Evolutionary conservation across 257 asterid species (phyloP).

Genomic region (Prunella vulgaris): DNA sequence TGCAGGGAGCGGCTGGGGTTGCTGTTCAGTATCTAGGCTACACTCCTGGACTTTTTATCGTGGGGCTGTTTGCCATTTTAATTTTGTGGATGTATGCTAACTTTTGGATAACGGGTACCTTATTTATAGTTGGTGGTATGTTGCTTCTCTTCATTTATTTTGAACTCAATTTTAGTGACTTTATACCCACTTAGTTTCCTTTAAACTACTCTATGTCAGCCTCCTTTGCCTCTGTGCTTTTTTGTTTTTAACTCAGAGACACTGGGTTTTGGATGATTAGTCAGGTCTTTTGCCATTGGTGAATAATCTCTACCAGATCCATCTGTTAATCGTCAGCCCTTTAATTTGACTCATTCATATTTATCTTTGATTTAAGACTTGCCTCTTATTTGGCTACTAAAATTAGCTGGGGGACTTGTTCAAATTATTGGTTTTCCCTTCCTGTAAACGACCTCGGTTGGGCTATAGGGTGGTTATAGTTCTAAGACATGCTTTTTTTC

Average conservation of each 20-base stretch:
- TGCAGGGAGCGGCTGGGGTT: conserved; percentile 91
- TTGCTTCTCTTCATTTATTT: conserved; percentile 20
- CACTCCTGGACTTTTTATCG: conserved; percentile 95
- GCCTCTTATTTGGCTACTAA: not conserved
- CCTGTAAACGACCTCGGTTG: not conserved
- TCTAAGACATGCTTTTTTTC: conserved; percentile 1
- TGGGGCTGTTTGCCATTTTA: conserved; percentile 85
- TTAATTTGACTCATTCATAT: not conserved
- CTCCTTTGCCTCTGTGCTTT: not conserved
- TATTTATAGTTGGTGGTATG: conserved; percentile 97
- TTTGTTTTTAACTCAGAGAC: not conserved
- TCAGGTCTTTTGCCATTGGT: not conserved
- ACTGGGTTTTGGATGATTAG: not conserved
- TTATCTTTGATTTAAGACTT: not conserved
- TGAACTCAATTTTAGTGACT: conserved; percentile 2
- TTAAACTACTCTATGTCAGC: not conserved
- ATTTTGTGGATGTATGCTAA: conserved; percentile 98
- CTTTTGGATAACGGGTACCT: conserved; percentile 94
- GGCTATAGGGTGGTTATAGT: not conserved
- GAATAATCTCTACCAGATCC: conserved; percentile 10
- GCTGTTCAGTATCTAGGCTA: conserved; percentile 94
- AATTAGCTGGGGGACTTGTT: not conserved
- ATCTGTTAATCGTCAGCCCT: conserved; percentile 5
- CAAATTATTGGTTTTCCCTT: not conserved
- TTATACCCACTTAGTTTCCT: conserved; percentile 2